These are phyloP conservation scores for Talaromyces trachyspermus DNA, from an alignment of 495 filamentous ascomycete genomes.

Conservation along the genomic window DNA sequence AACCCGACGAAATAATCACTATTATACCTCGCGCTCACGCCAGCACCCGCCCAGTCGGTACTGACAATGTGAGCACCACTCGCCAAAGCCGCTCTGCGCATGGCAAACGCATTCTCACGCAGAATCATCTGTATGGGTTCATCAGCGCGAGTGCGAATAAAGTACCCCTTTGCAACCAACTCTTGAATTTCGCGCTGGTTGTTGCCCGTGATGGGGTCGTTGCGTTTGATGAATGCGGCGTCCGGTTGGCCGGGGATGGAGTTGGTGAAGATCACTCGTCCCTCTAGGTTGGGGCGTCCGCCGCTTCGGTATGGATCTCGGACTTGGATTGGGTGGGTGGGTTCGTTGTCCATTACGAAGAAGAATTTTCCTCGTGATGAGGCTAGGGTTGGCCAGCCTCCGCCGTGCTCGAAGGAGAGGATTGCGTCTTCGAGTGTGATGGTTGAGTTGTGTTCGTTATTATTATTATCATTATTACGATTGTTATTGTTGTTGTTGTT, in stretches of 20 bases:
- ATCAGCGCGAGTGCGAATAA: conserved; percentile 6
- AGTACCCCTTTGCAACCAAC: conserved; percentile 4
- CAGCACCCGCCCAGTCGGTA: conserved; percentile 3
- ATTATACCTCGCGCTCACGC: conserved; percentile 6
- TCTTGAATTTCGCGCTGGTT: conserved; percentile 6
- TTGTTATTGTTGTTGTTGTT: neutral
- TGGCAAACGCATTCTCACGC: neutral
- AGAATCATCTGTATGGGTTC: conserved; percentile 8
- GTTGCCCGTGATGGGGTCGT: conserved; percentile 1
- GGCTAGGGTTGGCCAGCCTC: conserved; percentile 6
- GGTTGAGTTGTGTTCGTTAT: neutral
- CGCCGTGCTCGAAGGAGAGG: neutral
- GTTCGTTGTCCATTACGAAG: conserved; percentile 9
- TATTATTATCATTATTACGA: too few relatives aligned
- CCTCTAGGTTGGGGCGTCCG: conserved; percentile 1
- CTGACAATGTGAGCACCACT: conserved; percentile 8
- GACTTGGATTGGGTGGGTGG: conserved; percentile 6
- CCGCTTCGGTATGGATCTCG: conserved; percentile 7
- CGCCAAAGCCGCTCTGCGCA: conserved; percentile 4
- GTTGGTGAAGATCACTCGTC: conserved; percentile 8
- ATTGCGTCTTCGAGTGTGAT: conserved; percentile 7
- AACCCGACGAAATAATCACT: conserved; percentile 6
- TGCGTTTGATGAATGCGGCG: conserved; percentile 7
- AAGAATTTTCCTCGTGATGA: conserved; percentile 5
- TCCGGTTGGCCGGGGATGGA: conserved; percentile 4